Evolutionary conservation across 805 yeast species (phyloP).

Genomic region (Candida golubevii): DNA sequence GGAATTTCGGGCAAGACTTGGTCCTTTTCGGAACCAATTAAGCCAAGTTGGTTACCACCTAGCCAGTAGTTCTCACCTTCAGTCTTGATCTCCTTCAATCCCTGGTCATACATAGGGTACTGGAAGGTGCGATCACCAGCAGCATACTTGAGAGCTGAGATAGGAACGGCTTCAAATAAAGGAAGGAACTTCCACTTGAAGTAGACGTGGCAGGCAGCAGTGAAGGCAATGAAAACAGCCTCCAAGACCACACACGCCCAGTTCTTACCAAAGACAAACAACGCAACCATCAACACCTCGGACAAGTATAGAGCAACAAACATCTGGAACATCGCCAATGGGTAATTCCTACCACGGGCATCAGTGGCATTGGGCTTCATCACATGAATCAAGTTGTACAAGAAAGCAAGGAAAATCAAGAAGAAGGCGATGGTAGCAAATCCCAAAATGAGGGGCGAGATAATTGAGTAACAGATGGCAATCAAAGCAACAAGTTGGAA

Average conservation of each 20-base stretch:
- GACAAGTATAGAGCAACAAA: constrained; percentile 70
- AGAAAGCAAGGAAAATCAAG: constrained; percentile 56
- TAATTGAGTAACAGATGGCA: constrained; percentile 69
- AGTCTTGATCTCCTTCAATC: constrained; percentile 50
- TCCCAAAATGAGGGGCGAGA: constrained; percentile 68
- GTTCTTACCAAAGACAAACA: constrained; percentile 71
- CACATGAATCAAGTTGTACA: constrained; percentile 64
- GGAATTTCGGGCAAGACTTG: constrained; percentile 13
- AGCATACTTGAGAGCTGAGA: constrained; percentile 53
- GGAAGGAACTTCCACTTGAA: constrained; percentile 58
- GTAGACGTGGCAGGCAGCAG: constrained; percentile 57
- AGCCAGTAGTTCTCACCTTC: constrained; percentile 48
- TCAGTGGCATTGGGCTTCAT: constrained; percentile 52
- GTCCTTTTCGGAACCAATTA: constrained; percentile 15
- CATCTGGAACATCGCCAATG: constrained; percentile 65
- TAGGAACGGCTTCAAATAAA: constrained; percentile 63
- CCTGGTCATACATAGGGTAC: constrained; percentile 68
- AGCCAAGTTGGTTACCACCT: constrained; percentile 41
- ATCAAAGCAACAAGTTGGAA: constrained; percentile 74
- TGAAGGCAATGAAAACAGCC: constrained; percentile 52
- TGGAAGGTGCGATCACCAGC: constrained; percentile 37
- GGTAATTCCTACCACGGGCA: constrained; percentile 69
- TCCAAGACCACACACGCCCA: constrained; percentile 78
- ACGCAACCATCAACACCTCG: constrained; percentile 63
- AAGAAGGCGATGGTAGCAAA: constrained; percentile 59